Evolutionary conservation across 352 stramenopile species (phyloP).

Genomic region (Phytophthora tubulina): DNA sequence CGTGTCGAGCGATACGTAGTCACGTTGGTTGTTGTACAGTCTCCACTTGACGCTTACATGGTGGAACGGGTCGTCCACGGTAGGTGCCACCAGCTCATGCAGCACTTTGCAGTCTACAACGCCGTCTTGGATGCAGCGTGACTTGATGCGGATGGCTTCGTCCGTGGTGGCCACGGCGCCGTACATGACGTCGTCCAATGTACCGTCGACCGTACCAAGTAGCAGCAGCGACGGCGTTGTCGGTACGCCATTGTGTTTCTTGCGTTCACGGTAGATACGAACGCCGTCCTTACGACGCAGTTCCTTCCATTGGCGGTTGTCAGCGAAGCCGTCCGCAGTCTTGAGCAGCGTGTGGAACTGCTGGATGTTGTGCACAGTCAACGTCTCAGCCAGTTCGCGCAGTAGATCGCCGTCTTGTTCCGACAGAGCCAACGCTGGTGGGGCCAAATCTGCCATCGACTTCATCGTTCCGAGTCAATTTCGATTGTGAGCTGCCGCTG

Average conservation of each 20-base stretch:
- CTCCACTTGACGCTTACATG: slow-evolving; percentile 49
- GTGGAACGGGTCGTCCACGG: slow-evolving; percentile 39
- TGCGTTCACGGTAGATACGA: slow-evolving; percentile 4
- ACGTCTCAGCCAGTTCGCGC: slow-evolving; percentile 18
- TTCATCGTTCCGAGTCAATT: background rate
- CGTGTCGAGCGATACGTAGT: slow-evolving; percentile 52
- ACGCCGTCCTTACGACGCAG: slow-evolving; percentile 6
- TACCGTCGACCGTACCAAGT: slow-evolving; percentile 43
- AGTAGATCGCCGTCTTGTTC: slow-evolving; percentile 28
- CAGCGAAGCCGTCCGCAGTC: slow-evolving; percentile 6
- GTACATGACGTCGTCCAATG: slow-evolving; percentile 36
- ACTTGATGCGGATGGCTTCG: slow-evolving; percentile 47
- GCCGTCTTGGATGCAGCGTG: slow-evolving; percentile 45
- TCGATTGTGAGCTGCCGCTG: slow-evolving; percentile 3
- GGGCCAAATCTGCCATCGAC: background rate
- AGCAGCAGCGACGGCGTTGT: slow-evolving; percentile 46
- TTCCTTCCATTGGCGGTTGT: slow-evolving; percentile 4
- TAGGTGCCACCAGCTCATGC: slow-evolving; percentile 36
- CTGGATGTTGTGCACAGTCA: slow-evolving; percentile 17
- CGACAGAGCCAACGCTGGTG: slow-evolving; percentile 10
- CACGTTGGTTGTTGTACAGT: slow-evolving; percentile 38
- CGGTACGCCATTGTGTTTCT: background rate
- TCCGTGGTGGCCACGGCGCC: slow-evolving; percentile 37
- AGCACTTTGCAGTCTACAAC: slow-evolving; percentile 49
- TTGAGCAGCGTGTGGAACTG: slow-evolving; percentile 10